These are phyloP conservation scores for Trichoderma sp. DNA, from an alignment of 2,329 filamentous ascomycete genomes.

Conservation along the genomic window DNA sequence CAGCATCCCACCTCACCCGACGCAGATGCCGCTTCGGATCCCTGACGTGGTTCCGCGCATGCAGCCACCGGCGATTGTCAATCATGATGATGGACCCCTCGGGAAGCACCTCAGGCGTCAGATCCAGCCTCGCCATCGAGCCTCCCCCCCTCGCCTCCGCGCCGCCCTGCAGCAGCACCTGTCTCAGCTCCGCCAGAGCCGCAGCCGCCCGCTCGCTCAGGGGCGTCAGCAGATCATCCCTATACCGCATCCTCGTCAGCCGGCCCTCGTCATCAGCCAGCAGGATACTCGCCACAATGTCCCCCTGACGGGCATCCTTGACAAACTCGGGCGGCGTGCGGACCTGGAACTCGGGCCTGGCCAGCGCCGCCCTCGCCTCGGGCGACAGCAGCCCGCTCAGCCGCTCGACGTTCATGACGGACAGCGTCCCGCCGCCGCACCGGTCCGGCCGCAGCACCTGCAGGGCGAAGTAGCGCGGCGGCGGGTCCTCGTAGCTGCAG, in stretches of 20 bases:
- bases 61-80: slow-evolving; percentile 43
- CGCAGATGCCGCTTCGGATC: slow-evolving; percentile 43
- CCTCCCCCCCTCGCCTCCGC: slow-evolving; percentile 24
- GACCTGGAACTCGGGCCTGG: slow-evolving; percentile 39
- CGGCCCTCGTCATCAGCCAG: slow-evolving; percentile 2
- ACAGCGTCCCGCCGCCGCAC: slow-evolving; percentile 46
- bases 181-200: slow-evolving; percentile 37
- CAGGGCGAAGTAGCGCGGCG: slow-evolving; percentile 46
- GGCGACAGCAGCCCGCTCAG: slow-evolving; percentile 36
- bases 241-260: slow-evolving; percentile 37
- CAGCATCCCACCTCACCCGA: slow-evolving; percentile 42
- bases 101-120: slow-evolving; percentile 36
- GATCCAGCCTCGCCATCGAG: slow-evolving; percentile 33
- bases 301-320: slow-evolving; percentile 32
- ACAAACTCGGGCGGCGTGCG: slow-evolving; percentile 42
- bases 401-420: slow-evolving; percentile 41
- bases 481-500: slow-evolving; percentile 46
- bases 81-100: slow-evolving; percentile 38
- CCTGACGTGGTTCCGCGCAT: slow-evolving; percentile 39
- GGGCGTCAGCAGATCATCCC: slow-evolving; percentile 39
- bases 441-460: slow-evolving; percentile 47
- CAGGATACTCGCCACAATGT: slow-evolving; percentile 36
- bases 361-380: slow-evolving; percentile 32
- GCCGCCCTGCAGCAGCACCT: slow-evolving; percentile 24
- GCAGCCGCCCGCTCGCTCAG: slow-evolving; percentile 32